phyloP scores from a whole-genome alignment of 1,139 yeast species.

The Lodderomyces elongisporus region DNA sequence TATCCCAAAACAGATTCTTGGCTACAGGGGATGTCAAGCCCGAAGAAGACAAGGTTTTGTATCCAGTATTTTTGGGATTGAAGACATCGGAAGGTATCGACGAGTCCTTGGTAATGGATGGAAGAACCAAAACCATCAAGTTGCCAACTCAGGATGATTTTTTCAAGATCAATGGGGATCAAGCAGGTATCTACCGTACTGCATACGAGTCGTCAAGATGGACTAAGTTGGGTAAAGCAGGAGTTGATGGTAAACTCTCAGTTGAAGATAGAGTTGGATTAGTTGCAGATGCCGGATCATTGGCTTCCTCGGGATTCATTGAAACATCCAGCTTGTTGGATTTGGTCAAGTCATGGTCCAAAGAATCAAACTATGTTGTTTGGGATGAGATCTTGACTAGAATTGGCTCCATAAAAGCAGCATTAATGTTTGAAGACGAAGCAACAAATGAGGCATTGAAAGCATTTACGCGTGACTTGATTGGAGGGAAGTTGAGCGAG shows the following conservation, averaged over 20 bases:
- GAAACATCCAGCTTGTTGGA: slow-evolving; percentile 61
- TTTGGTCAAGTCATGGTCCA: slow-evolving; percentile 63
- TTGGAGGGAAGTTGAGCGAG: slow-evolving; percentile 50
- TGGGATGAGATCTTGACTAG: slow-evolving; percentile 68
- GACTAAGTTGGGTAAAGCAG: slow-evolving; percentile 68
- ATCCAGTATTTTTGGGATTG: slow-evolving; percentile 80
- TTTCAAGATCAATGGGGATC: slow-evolving; percentile 77
- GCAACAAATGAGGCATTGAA: slow-evolving; percentile 52
- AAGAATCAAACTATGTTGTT: slow-evolving; percentile 67
- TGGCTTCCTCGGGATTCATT: slow-evolving; percentile 69
- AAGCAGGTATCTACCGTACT: slow-evolving; percentile 79
- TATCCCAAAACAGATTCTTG: slow-evolving; percentile 73
- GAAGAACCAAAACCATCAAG: slow-evolving; percentile 48
- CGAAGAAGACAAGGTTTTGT: slow-evolving; percentile 55
- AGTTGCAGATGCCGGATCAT: slow-evolving; percentile 75
- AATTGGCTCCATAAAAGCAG: slow-evolving; percentile 51
- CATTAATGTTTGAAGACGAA: slow-evolving; percentile 69
- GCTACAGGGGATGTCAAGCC: slow-evolving; percentile 78
- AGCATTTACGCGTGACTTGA: slow-evolving; percentile 55
- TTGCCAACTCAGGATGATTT: slow-evolving; percentile 49
- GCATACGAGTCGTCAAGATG: slow-evolving; percentile 73
- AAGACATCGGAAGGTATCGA: slow-evolving; percentile 65
- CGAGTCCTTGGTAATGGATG: slow-evolving; percentile 52
- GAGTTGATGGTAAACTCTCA: slow-evolving; percentile 58
- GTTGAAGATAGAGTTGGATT: slow-evolving; percentile 84